Base-by-base conservation (phyloP, 23 red algal species). In the Pyropia yezoensis region DNA sequence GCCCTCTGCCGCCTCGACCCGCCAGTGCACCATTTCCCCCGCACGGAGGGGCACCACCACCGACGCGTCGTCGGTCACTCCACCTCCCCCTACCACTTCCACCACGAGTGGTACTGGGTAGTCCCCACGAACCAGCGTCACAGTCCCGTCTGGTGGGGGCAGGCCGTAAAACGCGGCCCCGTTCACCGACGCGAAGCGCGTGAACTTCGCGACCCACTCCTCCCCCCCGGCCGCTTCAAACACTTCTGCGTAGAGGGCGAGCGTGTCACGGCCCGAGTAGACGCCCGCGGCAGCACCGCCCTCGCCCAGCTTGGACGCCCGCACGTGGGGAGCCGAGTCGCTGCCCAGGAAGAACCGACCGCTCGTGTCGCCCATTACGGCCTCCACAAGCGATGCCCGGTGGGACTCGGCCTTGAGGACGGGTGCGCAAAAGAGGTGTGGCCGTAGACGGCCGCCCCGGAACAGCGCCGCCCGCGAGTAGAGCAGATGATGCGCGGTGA, bases 341-440 rank as follows among this genome's bases (percentile, higher is more conserved):
- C 86, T 90, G 22, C 94, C 85, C 0, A 85, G 74, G 59, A 98
- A 98, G 39, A 98, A 91, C 19, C 76, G 67, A 22, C 83, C 83
- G 6, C 71, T 20, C 3, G 34, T 27, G 66, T 91, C 86, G 13
- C 70, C 26, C 3, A 65, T 45, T 54, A 98, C 74, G 7, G 94
- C 85, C 18, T 71, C 52, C 30, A 91, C 32, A 6, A 98, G 52
- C 58, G 82, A 82, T 57, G 79, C 54, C 33, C 85, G 62, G 61
- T 98, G 74, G 22, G 50, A 17, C 74, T 91, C 80, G 12, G 77
- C 50, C 68, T 98, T 98, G 25, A 98, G 64, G 21, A 98, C 65
- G n/a, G 94, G 94, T 54, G 85, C 65, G 64, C 94, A 98, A 53
- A 81, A 98, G 50, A 74, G 61, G 59, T 86, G 65, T 3, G 82